phyloP scores from a whole-genome alignment of 164 flowering plant species.

The Amborella trichopoda region DNA sequence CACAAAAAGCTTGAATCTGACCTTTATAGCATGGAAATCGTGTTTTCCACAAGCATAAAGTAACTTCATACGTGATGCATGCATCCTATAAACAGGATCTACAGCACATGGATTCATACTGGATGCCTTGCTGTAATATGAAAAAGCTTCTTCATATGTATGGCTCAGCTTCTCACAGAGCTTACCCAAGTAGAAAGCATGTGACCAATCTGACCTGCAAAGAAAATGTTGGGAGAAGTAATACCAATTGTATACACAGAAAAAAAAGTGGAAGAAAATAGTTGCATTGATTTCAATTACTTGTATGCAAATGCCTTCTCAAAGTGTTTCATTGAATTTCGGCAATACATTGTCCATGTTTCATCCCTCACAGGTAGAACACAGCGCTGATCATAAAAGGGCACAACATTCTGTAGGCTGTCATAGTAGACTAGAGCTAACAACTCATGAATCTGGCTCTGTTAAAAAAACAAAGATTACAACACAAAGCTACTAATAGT shows the following conservation, averaged over 20 bases:
- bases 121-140: slow-evolving; percentile 74
- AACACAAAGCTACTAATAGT: not conserved
- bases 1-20: slow-evolving; percentile 5
- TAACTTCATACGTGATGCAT: slow-evolving; percentile 90
- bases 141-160: slow-evolving; percentile 45
- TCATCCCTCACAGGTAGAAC: slow-evolving; percentile 55
- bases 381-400: slow-evolving; percentile 84
- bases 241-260: too few species aligned
- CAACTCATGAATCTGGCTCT: slow-evolving; percentile 88
- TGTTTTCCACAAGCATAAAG: slow-evolving; percentile 51
- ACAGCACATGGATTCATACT: slow-evolving; percentile 84
- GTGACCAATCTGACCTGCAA: slow-evolving; percentile 86
- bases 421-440: slow-evolving; percentile 96
- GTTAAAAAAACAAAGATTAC: slow-evolving; percentile 5
- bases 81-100: slow-evolving; percentile 94
- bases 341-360: slow-evolving; percentile 60
- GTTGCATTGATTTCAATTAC: slow-evolving; percentile 35
- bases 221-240: too few species aligned
- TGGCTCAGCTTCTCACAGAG: slow-evolving; percentile 80
- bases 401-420: slow-evolving; percentile 92
- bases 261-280: not conserved
- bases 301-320: slow-evolving; percentile 69
- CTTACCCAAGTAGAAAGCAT: slow-evolving; percentile 90
- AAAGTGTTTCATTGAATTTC: slow-evolving; percentile 80
- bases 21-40: slow-evolving; percentile 57